phyloP scores from a whole-genome alignment of 2,329 filamentous ascomycete species.

The Arachnopeziza araneosa region DNA sequence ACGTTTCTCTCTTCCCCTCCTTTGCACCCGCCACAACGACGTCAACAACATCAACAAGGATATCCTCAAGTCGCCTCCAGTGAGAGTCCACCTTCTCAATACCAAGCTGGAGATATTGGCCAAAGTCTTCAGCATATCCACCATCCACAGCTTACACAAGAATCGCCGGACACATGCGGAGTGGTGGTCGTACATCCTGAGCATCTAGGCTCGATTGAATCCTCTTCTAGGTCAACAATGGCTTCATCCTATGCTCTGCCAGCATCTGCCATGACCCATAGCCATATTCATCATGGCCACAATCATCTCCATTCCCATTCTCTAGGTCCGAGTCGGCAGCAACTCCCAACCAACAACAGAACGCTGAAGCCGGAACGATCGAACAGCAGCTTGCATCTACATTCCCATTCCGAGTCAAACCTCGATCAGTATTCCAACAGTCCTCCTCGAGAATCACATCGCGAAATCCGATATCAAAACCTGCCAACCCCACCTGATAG shows the following conservation, averaged over 20 bases:
- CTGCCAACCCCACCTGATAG: conserved; percentile 20
- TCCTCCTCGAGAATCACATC: not conserved
- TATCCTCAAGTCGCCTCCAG: not conserved
- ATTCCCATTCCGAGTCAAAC: conserved; percentile 26
- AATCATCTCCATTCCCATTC: conserved; percentile 33
- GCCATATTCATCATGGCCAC: conserved; percentile 28
- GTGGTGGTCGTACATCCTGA: conserved; percentile 2
- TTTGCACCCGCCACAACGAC: not conserved
- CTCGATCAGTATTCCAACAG: conserved; percentile 15
- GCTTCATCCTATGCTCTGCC: conserved; percentile 32
- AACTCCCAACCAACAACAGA: conserved; percentile 17
- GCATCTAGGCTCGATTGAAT: conserved; percentile 19
- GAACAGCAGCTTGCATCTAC: conserved; percentile 25
- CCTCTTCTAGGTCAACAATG: conserved; percentile 20
- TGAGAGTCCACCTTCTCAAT: not conserved
- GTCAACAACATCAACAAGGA: not conserved
- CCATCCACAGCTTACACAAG: not conserved
- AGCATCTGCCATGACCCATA: conserved; percentile 28
- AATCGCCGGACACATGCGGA: conserved; percentile 12
- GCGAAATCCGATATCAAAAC: conserved; percentile 10
- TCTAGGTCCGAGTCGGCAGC: conserved; percentile 25
- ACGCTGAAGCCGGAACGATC: conserved; percentile 22
- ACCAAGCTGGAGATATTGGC: not conserved
- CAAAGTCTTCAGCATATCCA: not conserved
- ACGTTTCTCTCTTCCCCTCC: not conserved